A percentile compares a stretch with the other conserved stretches of the same genome.
Conservation (phyloP, 495 filamentous ascomycete genomes). For the Parathielavia hyrcaniae region DNA sequence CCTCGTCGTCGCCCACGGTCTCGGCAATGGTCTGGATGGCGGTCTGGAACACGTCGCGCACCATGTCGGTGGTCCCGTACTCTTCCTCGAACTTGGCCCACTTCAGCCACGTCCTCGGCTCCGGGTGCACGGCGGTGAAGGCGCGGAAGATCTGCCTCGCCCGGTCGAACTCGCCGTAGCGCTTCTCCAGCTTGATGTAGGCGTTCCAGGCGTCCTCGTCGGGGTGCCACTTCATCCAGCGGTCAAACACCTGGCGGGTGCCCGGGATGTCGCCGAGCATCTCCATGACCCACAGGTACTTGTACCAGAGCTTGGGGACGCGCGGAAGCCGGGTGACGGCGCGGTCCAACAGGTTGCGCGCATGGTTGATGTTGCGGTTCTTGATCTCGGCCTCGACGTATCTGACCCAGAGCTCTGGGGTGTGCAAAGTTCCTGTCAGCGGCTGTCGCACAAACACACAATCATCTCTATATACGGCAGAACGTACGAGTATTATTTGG, state of each 20-base stretch:
- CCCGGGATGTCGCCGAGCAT: slow-evolving; percentile 89
- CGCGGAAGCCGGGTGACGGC: slow-evolving; percentile 88
- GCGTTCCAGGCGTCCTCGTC: slow-evolving; percentile 92
- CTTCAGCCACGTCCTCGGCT: slow-evolving; percentile 96
- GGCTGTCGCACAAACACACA: neutral
- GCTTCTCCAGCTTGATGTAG: slow-evolving; percentile 94
- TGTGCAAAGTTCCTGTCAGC: slow-evolving; percentile 6
- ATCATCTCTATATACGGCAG: slow-evolving; percentile 14
- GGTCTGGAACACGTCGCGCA: slow-evolving; percentile 84
- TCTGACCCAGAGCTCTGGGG: slow-evolving; percentile 53
- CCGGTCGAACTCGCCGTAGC: slow-evolving; percentile 82
- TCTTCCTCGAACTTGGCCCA: slow-evolving; percentile 98
- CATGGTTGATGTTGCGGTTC: slow-evolving; percentile 93
- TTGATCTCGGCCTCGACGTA: slow-evolving; percentile 98
- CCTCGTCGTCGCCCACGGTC: slow-evolving; percentile 87
- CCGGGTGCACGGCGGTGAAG: slow-evolving; percentile 89
- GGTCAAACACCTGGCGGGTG: slow-evolving; percentile 89
- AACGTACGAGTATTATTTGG: slow-evolving; percentile 74
- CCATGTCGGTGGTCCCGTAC: slow-evolving; percentile 79
- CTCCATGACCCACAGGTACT: slow-evolving; percentile 99
- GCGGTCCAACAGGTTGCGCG: slow-evolving; percentile 86
- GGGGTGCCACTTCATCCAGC: slow-evolving; percentile 98
- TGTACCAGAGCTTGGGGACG: slow-evolving; percentile 95
- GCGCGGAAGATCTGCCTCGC: slow-evolving; percentile 81
- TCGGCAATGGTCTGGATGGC: slow-evolving; percentile 89